Percentiles rank a stretch among this genome's conserved stretches.
Conservation (phyloP, 768 basidiomycete genomes). For the Macrolepiota fuliginosa region DNA sequence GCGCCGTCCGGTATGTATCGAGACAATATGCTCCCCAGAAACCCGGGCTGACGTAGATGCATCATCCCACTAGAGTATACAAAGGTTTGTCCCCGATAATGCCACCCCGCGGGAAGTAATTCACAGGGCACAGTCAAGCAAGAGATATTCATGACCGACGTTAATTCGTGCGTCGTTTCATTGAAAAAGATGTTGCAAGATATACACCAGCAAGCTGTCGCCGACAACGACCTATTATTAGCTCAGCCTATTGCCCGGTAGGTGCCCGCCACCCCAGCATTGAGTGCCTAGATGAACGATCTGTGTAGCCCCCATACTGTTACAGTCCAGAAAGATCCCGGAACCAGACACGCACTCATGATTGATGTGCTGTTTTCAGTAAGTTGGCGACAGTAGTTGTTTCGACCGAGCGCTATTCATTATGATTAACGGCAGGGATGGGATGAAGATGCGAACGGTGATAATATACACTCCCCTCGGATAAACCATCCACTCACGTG, state of each 20-base stretch:
- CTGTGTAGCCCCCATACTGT: conserved; percentile 41
- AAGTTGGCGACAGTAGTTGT: background rate
- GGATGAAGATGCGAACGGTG: conserved; percentile 59
- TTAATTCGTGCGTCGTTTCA: conserved; percentile 70
- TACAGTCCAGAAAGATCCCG: conserved; percentile 52
- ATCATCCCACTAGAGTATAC: conserved; percentile 31
- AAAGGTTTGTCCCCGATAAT: conserved; percentile 31
- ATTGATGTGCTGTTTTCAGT: conserved; percentile 68
- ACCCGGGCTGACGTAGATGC: background rate
- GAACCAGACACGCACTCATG: conserved; percentile 47
- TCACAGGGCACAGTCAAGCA: conserved; percentile 60
- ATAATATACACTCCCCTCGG: conserved; percentile 9
- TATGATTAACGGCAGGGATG: conserved; percentile 42
- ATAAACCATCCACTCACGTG: background rate
- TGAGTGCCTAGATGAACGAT: conserved; percentile 2
- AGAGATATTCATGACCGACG: conserved; percentile 79
- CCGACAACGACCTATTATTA: conserved; percentile 66
- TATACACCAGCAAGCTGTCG: conserved; percentile 41
- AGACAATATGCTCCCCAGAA: background rate
- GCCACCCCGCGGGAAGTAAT: background rate
- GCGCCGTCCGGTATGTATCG: conserved; percentile 69
- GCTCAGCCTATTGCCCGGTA: conserved; percentile 64
- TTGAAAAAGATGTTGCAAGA: conserved; percentile 80
- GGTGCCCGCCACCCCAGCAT: conserved; percentile 13
- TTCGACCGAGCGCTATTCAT: conserved; percentile 18